These are phyloP conservation scores for Paramecium sexaurelia DNA, from an alignment of 73 alveolate species.

Conservation along the genomic window DNA sequence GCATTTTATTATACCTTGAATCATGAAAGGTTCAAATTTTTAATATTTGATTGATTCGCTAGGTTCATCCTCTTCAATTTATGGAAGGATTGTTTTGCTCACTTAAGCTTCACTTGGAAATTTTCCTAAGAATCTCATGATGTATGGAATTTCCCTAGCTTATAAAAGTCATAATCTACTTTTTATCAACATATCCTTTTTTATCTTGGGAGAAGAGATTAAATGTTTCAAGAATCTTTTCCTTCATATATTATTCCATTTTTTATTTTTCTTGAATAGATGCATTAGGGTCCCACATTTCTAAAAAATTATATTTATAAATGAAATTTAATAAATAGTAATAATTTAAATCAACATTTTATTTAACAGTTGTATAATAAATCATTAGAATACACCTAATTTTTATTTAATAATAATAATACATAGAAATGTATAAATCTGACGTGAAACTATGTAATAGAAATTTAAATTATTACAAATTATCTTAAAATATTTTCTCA, in stretches of 20 bases:
- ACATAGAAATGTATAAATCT: too few relatives aligned
- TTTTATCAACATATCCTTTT: conserved; percentile 63
- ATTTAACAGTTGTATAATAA: too few relatives aligned
- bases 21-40: conserved; percentile 66
- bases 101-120: conserved; percentile 70
- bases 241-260: conserved; percentile 55
- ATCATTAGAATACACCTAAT: too few relatives aligned
- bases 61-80: conserved; percentile 67
- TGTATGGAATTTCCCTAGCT: conserved; percentile 61
- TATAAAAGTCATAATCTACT: neutral
- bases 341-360: too few relatives aligned
- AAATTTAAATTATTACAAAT: too few relatives aligned
- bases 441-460: too few relatives aligned
- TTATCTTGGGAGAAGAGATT: conserved; percentile 45
- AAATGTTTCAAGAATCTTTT: conserved; percentile 64
- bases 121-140: conserved; percentile 67
- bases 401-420: too few relatives aligned
- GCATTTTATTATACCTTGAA: neutral
- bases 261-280: conserved; percentile 56
- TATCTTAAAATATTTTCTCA: too few relatives aligned
- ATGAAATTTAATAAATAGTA: too few relatives aligned
- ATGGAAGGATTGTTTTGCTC: conserved; percentile 59
- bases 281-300: conserved; percentile 64
- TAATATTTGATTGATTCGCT: conserved; percentile 60
- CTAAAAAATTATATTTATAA: neutral